phyloP scores from a whole-genome alignment of 768 basidiomycete species.

The Gymnopilus dilepis region DNA sequence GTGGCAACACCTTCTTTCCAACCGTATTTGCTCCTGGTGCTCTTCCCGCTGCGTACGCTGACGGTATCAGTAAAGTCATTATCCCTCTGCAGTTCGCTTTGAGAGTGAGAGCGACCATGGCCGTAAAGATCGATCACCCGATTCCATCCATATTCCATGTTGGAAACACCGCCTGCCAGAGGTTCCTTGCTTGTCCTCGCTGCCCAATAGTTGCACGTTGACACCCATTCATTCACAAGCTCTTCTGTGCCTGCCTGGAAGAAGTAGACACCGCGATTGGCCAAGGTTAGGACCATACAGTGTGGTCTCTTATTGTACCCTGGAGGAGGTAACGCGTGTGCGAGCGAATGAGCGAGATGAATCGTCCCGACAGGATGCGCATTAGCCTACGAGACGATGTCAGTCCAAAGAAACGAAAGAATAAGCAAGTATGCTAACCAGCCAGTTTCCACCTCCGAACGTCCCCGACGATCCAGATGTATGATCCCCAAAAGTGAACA shows the following conservation, averaged over 20 bases:
- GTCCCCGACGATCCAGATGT: constrained; percentile 63
- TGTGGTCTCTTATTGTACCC: constrained; percentile 94
- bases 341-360: constrained; percentile 84
- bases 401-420: constrained; percentile 5
- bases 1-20: constrained; percentile 73
- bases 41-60: constrained; percentile 79
- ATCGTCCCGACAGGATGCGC: constrained; percentile 86
- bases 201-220: constrained; percentile 99
- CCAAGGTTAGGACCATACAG: constrained; percentile 92
- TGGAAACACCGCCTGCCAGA: constrained; percentile 93
- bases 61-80: constrained; percentile 62
- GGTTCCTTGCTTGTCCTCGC: constrained; percentile 96
- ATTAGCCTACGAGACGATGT: constrained; percentile 64
- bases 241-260: constrained; percentile 99
- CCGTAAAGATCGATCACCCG: constrained; percentile 62
- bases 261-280: constrained; percentile 92
- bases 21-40: constrained; percentile 73
- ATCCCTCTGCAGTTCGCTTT: constrained; percentile 56
- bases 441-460: constrained; percentile 98
- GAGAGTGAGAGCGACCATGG: constrained; percentile 60
- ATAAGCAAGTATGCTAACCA: constrained; percentile 60
- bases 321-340: constrained; percentile 86
- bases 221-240: constrained; percentile 98
- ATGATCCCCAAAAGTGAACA: constrained; percentile 92
- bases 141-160: constrained; percentile 99